These are phyloP conservation scores for Mycena maculata DNA, from an alignment of 768 basidiomycete genomes.

Conservation along the genomic window DNA sequence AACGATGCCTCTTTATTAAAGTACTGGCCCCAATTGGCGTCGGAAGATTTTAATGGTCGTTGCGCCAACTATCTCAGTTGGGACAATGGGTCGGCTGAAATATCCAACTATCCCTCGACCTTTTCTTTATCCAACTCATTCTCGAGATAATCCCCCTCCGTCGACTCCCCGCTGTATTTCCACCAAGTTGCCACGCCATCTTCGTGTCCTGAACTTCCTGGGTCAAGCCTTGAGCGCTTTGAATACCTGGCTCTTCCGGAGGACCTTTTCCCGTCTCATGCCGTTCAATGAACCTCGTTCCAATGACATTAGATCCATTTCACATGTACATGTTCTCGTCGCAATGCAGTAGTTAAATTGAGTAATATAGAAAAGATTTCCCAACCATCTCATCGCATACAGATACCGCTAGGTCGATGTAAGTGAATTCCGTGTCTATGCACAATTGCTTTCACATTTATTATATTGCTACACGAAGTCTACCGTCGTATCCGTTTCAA, in stretches of 20 bases:
- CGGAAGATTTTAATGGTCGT: neutral
- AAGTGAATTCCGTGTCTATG: too few species aligned
- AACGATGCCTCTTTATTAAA: neutral
- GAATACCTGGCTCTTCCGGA: neutral
- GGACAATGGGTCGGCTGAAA: neutral
- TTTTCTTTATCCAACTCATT: neutral
- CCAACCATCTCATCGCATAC: too few species aligned
- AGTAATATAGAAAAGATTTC: too few species aligned
- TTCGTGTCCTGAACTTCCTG: neutral
- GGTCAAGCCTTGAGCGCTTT: neutral
- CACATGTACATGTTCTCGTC: too few species aligned
- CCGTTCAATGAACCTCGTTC: neutral
- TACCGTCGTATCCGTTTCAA: too few species aligned
- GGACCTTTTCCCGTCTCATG: conserved; percentile 10
- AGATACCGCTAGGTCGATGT: too few species aligned
- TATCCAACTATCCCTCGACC: neutral
- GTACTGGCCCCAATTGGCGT: conserved; percentile 2
- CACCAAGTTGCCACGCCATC: too few species aligned
- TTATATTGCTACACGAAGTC: too few species aligned
- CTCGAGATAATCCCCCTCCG: neutral
- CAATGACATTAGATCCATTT: neutral
- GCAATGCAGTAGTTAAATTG: too few species aligned
- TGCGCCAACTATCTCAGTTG: neutral
- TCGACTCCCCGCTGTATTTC: neutral
- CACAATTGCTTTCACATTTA: too few species aligned